phyloP scores from a whole-genome alignment of 1,139 yeast species.

The Nakaseomyces kungkrabaensis region DNA sequence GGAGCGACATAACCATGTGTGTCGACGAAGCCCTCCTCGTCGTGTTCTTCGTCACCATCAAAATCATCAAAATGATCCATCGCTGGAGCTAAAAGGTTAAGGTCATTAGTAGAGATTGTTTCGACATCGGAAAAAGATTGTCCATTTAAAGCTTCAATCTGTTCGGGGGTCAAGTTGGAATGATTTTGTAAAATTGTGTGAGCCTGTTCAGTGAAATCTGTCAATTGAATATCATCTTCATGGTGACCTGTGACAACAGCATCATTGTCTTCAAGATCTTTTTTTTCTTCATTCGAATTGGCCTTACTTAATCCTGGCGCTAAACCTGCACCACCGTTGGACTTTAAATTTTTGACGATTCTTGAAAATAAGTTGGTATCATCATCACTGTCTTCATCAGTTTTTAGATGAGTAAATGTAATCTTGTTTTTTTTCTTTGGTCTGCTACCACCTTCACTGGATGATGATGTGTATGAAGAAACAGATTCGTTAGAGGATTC shows the following conservation, averaged over 20 bases:
- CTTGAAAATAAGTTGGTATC: constrained; percentile 21
- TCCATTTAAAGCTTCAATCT: constrained; percentile 2
- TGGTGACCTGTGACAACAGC: constrained; percentile 2
- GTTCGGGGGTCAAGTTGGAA: constrained; percentile 9
- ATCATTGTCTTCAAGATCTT: constrained; percentile 11
- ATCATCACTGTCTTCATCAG: constrained; percentile 13
- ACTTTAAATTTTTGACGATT: constrained; percentile 19
- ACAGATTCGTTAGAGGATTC: background rate
- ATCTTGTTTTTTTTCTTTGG: constrained; percentile 10
- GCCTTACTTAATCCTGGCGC: constrained; percentile 24
- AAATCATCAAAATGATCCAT: constrained; percentile 19
- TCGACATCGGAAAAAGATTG: constrained; percentile 7
- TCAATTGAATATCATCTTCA: constrained; percentile 13
- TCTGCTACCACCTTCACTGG: constrained; percentile 12
- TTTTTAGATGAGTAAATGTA: constrained; percentile 14
- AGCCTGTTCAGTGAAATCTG: constrained; percentile 20
- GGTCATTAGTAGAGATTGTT: constrained; percentile 19
- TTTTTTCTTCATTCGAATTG: constrained; percentile 3
- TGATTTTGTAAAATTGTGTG: constrained; percentile 26
- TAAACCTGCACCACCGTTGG: constrained; percentile 25
- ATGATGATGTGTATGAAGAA: background rate
- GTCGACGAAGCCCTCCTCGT: constrained; percentile 20
- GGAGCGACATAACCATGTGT: constrained; percentile 52
- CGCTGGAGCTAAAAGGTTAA: constrained; percentile 26
- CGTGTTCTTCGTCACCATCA: constrained; percentile 14